Conservation (phyloP, 2,329 filamentous ascomycete species). For the Trichoderma sp. region DNA sequence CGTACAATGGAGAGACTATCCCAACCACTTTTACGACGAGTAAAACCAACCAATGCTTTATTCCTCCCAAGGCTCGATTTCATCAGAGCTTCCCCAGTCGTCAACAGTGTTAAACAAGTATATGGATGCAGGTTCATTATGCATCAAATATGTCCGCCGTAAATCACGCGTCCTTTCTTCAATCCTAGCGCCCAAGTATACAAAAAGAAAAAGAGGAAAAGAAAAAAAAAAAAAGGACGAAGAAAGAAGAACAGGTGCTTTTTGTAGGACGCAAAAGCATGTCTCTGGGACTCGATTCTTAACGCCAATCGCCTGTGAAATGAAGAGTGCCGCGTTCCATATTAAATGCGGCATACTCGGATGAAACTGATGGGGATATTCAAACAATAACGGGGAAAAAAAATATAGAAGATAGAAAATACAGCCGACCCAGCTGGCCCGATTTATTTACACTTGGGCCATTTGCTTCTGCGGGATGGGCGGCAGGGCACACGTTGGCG, state of each 20-base stretch:
- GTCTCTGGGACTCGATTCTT: background rate
- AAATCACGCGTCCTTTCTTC: background rate
- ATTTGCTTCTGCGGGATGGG: constrained; percentile 33
- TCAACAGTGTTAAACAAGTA: background rate
- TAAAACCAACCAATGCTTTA: background rate
- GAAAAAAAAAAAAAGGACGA: constrained; percentile 6
- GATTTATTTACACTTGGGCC: constrained; percentile 22
- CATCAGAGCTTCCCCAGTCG: background rate
- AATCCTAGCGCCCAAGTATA: background rate
- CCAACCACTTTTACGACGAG: background rate
- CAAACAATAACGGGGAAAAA: background rate
- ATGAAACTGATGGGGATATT: background rate
- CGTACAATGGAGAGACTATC: background rate
- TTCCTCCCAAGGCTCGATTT: background rate
- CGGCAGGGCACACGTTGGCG: constrained; percentile 54
- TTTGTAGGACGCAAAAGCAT: background rate
- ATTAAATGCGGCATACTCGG: background rate
- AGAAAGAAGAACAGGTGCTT: background rate
- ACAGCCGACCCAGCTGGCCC: background rate
- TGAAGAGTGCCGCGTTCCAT: background rate
- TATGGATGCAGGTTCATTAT: constrained; percentile 8
- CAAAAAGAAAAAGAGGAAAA: background rate
- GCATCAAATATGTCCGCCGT: background rate
- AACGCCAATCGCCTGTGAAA: constrained; percentile 1
- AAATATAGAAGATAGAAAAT: background rate